Evolutionary conservation across 306 rosid genomes (phyloP).

Genomic region (Nissolia schottii): DNA sequence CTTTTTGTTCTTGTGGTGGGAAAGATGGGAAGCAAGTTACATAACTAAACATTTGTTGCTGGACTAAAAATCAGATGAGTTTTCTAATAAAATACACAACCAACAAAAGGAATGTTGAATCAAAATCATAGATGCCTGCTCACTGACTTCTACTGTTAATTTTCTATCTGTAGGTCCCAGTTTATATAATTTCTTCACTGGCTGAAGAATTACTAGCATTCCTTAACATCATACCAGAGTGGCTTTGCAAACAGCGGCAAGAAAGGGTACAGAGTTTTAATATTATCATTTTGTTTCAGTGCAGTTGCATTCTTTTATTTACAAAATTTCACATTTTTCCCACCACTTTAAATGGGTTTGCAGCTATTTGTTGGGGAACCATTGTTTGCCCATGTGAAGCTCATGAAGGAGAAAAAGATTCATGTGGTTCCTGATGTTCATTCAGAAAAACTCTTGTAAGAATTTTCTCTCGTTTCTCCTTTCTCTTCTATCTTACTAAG

Average conservation of each 20-base stretch:
- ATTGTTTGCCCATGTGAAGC: constrained; percentile 57
- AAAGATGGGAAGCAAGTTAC: background rate
- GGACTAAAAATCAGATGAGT: background rate
- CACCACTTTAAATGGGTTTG: constrained; percentile 26
- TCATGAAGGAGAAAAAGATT: constrained; percentile 59
- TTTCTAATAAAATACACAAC: background rate
- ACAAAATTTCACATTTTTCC: constrained; percentile 19
- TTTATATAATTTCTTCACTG: constrained; percentile 73
- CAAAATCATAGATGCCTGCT: background rate
- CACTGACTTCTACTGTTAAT: background rate
- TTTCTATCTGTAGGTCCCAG: constrained; percentile 61
- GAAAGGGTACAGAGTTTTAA: constrained; percentile 45
- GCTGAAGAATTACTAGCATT: constrained; percentile 77
- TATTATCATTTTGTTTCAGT: constrained; percentile 17
- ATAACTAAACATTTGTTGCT: background rate
- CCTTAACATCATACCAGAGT: constrained; percentile 73
- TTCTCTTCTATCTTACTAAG: background rate
- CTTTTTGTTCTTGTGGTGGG: background rate
- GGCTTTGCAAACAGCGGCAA: constrained; percentile 74
- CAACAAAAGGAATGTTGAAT: background rate
- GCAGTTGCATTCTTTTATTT: constrained; percentile 18
- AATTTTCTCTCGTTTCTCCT: background rate
- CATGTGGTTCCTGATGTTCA: constrained; percentile 63
- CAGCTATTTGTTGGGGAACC: constrained; percentile 82
- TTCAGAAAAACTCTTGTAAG: constrained; percentile 69